These are phyloP conservation scores for Magnusiomyces tetraspermus DNA, from an alignment of 1,139 yeast genomes.

Conservation along the genomic window DNA sequence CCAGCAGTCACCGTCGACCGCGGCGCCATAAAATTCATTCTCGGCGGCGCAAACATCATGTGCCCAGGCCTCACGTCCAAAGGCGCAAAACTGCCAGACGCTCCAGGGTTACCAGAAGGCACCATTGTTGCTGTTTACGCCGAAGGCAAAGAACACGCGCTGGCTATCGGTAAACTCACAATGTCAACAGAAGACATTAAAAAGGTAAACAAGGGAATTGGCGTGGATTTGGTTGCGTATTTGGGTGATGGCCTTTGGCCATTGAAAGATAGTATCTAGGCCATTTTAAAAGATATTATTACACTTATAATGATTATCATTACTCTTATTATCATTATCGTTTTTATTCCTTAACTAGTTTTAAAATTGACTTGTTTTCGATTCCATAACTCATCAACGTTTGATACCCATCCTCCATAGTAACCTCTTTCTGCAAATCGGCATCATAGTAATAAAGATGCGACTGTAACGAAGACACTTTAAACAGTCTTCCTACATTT, in stretches of 20 bases:
- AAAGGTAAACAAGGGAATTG: conserved; percentile 76
- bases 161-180: conserved; percentile 77
- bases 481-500: conserved; percentile 16
- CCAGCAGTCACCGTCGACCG: conserved; percentile 88
- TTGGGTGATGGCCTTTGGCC: conserved; percentile 70
- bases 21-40: conserved; percentile 91
- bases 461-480: conserved; percentile 11
- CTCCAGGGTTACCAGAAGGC: conserved; percentile 47
- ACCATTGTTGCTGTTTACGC: conserved; percentile 76
- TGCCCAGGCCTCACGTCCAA: conserved; percentile 93
- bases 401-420: neutral
- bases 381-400: too few relatives aligned
- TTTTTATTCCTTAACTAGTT: too few relatives aligned
- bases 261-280: conserved; percentile 12
- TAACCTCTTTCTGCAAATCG: conserved; percentile 8
- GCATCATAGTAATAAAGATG: conserved; percentile 17
- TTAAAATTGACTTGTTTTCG: too few relatives aligned
- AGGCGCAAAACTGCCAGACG: conserved; percentile 78
- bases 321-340: too few relatives aligned
- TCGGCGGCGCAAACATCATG: conserved; percentile 94
- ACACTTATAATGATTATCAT: too few relatives aligned
- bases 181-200: conserved; percentile 92
- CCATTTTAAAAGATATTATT: too few relatives aligned
- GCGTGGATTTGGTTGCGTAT: conserved; percentile 75
- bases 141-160: conserved; percentile 84